phyloP scores from a whole-genome alignment of 176 grass and related monocot species.

The Rhynchospora pubera region DNA sequence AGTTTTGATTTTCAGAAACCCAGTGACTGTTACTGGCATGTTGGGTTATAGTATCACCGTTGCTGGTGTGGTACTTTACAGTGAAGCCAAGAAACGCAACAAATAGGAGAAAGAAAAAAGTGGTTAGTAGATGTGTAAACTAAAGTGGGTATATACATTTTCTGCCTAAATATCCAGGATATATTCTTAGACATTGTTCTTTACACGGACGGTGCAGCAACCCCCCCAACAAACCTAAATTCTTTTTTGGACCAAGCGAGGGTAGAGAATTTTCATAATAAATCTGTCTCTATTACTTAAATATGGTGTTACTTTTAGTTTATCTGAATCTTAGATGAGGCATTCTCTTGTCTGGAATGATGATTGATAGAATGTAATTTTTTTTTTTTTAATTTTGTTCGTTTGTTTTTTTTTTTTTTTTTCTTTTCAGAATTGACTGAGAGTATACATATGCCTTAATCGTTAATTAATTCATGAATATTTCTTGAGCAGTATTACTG shows the following conservation, averaged over 20 bases:
- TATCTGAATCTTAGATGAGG: slow-evolving; percentile 15
- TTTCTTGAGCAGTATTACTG: not conserved
- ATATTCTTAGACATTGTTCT: slow-evolving; percentile 14
- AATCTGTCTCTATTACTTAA: slow-evolving; percentile 20
- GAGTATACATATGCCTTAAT: slow-evolving; percentile 21
- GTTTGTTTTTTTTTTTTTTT: not conserved
- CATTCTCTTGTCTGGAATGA: slow-evolving; percentile 5
- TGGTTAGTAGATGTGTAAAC: not conserved
- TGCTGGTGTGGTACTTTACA: slow-evolving; percentile 20
- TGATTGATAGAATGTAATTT: slow-evolving; percentile 23
- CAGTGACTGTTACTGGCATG: slow-evolving; percentile 24
- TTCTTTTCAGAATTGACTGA: slow-evolving; percentile 14
- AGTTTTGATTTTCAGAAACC: slow-evolving; percentile 30
- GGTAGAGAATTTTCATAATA: slow-evolving; percentile 20
- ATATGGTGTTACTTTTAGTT: slow-evolving; percentile 9
- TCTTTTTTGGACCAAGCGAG: slow-evolving; percentile 17
- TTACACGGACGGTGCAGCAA: slow-evolving; percentile 7
- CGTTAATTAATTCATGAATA: slow-evolving; percentile 22
- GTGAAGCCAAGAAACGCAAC: slow-evolving; percentile 32
- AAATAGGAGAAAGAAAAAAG: slow-evolving; percentile 12
- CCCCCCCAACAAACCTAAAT: not conserved
- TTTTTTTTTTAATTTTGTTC: slow-evolving; percentile 18
- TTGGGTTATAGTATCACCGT: slow-evolving; percentile 22
- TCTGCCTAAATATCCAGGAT: not conserved
- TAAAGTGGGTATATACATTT: slow-evolving; percentile 26